phyloP scores from a whole-genome alignment of 1,139 yeast species.

The Lodderomyces pseudojiufengensis region DNA sequence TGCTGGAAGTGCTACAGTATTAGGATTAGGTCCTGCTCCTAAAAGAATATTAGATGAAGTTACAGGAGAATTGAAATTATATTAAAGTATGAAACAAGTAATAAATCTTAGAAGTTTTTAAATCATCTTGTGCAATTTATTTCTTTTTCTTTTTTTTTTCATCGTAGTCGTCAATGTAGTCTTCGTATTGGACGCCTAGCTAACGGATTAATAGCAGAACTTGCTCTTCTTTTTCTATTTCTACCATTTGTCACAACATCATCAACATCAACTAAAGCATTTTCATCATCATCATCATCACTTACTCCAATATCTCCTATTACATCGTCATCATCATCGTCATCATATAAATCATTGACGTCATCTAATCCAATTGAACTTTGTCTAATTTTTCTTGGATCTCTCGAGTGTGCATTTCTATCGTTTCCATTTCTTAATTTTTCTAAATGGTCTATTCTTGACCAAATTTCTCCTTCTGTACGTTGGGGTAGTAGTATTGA shows the following conservation, averaged over 20 bases:
- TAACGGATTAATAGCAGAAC: slow-evolving; percentile 45
- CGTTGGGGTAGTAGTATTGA: slow-evolving; percentile 69
- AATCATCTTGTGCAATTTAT: too few species aligned
- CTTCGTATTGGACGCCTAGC: slow-evolving; percentile 17
- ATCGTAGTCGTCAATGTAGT: too few species aligned
- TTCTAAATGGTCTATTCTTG: slow-evolving; percentile 57
- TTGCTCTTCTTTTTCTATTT: slow-evolving; percentile 38
- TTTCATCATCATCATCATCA: slow-evolving; percentile 34
- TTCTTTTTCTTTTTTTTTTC: too few species aligned
- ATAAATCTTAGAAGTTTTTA: too few species aligned
- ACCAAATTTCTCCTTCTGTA: slow-evolving; percentile 70
- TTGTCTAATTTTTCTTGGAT: slow-evolving; percentile 35
- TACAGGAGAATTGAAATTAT: slow-evolving; percentile 74
- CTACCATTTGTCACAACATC: slow-evolving; percentile 32
- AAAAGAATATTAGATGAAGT: slow-evolving; percentile 72
- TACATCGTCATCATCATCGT: slow-evolving; percentile 31
- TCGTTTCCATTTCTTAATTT: slow-evolving; percentile 43
- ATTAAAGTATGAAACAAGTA: slow-evolving; percentile 31
- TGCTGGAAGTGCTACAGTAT: slow-evolving; percentile 90
- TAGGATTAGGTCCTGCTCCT: slow-evolving; percentile 98
- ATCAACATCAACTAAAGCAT: slow-evolving; percentile 38
- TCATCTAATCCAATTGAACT: slow-evolving; percentile 44
- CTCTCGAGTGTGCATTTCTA: slow-evolving; percentile 28
- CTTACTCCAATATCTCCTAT: slow-evolving; percentile 37
- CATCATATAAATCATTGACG: slow-evolving; percentile 44